Base-by-base conservation (phyloP, 352 stramenopile genomes). In the Blastocystis sp. region DNA sequence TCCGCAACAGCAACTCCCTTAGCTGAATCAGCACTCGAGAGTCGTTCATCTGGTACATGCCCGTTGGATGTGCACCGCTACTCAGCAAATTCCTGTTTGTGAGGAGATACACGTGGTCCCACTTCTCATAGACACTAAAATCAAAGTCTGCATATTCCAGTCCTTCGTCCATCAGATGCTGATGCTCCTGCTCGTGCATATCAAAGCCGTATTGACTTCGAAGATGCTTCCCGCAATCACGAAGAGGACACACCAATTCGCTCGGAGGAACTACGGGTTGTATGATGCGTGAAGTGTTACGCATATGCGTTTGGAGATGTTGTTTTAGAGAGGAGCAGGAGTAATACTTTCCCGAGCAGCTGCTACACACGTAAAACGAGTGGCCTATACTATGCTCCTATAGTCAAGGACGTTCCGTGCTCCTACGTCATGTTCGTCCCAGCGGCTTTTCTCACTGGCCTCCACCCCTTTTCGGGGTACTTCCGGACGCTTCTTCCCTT, bases 141-240 rank as follows among this genome's bases (percentile, higher is more conserved):
- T 56, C 48, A 56, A 56, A 56, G 14, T 56, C 48, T 56, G 48
- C 48, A 56, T 17, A 14, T 14, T 56, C 48, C 48, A 56, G 14
- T 7, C 48, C 48, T 14, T 56, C 48, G 14, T 56, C 48, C 5
- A 56, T 56, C 48, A 56, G 48, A 17, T 14, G 48, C 48, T 56
- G 48, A 14, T 56, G 48, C 48, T 56, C 48, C 48, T 56, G 48
- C 48, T 56, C 48, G 48, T 56, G 48, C 5, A 56, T 56, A 14
- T 56, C 48, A 56, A 56, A 56, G 14, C 48, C 48, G 14, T 56
- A 56, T 14, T 56, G 48, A 56, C 48, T 56, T 56, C 66, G 74
- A 23, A 84, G 60, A 23, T 84, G 74, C 66, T 84, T 84, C 23
- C 74, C 74, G 23, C 74, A 84, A 53, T 62, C 38, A 23, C 60